Evolutionary conservation across 225 moss, liverwort and hornwort species (phyloP).

Genomic region (Ulota crispa): DNA sequence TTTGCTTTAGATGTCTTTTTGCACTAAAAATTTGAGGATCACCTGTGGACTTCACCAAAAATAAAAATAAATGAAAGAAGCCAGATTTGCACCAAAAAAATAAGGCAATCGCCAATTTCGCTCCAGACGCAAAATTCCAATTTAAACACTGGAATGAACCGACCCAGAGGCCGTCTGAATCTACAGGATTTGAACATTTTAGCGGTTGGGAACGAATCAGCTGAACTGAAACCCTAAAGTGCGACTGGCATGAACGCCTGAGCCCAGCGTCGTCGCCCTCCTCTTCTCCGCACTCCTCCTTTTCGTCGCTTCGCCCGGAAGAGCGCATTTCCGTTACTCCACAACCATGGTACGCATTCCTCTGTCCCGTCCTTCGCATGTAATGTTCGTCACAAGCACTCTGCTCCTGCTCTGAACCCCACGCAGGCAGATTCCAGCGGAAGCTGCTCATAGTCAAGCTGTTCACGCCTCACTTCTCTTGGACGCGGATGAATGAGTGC

Average conservation of each 20-base stretch:
- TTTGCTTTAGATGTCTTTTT: no score
- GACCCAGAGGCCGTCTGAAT: no score
- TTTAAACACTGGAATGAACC: no score
- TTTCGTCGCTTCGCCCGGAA: background rate
- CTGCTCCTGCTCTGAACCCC: background rate
- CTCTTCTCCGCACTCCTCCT: background rate
- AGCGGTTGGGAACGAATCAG: no score
- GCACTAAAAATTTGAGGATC: no score
- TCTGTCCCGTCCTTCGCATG: background rate
- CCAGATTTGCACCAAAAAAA: no score
- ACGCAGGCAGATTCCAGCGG: background rate
- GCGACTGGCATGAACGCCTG: background rate
- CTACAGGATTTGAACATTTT: no score
- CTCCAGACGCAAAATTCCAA: no score
- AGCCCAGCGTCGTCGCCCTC: background rate
- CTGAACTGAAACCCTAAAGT: no score
- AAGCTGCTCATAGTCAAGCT: background rate
- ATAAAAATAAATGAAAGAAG: no score
- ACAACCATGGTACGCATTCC: conserved; percentile 7
- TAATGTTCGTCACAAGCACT: background rate
- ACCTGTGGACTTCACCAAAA: no score
- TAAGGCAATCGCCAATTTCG: no score
- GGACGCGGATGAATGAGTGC: background rate
- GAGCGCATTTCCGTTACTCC: background rate
- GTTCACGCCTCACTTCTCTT: background rate